Evolutionary conservation across 768 basidiomycete species (phyloP), one percentile per base, ranked within the genome.

Genomic region (Lactarius vividus): DNA sequence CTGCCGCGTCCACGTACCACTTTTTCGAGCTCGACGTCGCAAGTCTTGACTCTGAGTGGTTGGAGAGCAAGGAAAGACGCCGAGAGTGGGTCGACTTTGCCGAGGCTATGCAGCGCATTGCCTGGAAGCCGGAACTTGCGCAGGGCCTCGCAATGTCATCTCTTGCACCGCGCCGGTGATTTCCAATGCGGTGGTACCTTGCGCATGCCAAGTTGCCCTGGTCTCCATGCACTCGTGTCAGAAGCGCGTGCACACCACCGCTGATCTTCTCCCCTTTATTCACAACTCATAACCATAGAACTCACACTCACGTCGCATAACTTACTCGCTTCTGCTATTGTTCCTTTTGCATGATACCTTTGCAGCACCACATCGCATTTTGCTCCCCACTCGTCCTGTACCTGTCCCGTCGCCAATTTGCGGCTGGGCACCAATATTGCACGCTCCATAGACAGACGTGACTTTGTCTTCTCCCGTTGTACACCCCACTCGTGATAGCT

Each of bases 61-160:
- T 91, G 64, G 92, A 94, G 75, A 79, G 84, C 72, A 82, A 85
- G 70, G 92, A 94, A 79, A 86, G 92, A 67, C 82, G 80, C 75
- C 79, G 92, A 71, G 92, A 94, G 79, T 93, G 91, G 91, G 91
- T 94, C 71, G 91, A 93, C 76, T 92, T 88, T 72, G 85, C 87
- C 54, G 92, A 94, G 78, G 92, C 92, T 18, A 77, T 85, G 69
- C 78, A 81, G 72, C 80, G 92, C 71, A 74, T 94, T 46, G 83
- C 86, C 66, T 94, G 92, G 92, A 94, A 94, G 75, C 78, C 83
- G n/a, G 92, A 94, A 78, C 83, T 94, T 53, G 84, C 86, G 9
- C 88, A 91, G 74, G 92, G 87, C 59, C 81, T 94, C 60, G 81
- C 82, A 71, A 80, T 88, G 35, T 92, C 87, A 35, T 86, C 91